Evolutionary conservation across 169 alveolate genomes (phyloP).

Genomic region (Plasmodium coatneyi): DNA sequence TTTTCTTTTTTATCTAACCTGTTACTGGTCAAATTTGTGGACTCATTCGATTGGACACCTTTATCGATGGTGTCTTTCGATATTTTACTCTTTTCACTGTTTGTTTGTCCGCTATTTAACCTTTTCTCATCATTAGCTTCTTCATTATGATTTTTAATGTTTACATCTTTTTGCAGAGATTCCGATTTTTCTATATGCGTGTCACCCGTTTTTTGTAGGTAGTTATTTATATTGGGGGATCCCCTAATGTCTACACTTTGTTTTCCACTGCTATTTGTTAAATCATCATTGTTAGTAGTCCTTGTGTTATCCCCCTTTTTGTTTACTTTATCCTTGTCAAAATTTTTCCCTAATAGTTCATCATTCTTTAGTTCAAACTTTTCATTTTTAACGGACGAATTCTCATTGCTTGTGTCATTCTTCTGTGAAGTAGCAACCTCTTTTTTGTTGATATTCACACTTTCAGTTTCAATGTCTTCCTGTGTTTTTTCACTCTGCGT

Average conservation of each 20-base stretch:
- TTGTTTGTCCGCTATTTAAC: not conserved
- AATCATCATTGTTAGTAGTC: not conserved
- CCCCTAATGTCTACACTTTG: not conserved
- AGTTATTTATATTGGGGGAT: not conserved
- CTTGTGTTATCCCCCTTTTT: slow-evolving; percentile 1
- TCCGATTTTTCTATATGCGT: slow-evolving; percentile 7
- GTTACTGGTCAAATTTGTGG: not conserved
- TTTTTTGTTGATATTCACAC: slow-evolving; percentile 9
- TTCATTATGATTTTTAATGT: slow-evolving; percentile 15
- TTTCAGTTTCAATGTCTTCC: slow-evolving; percentile 15
- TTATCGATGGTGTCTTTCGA: not conserved
- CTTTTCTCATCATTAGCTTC: not conserved
- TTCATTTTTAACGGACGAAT: slow-evolving; percentile 8
- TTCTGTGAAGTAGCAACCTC: not conserved
- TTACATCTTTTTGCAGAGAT: slow-evolving; percentile 5
- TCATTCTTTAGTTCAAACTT: slow-evolving; percentile 19
- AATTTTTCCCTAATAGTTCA: not conserved
- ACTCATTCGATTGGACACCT: not conserved
- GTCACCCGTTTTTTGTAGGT: slow-evolving; percentile 4
- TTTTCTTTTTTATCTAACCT: slow-evolving; percentile 4
- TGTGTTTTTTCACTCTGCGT: slow-evolving; percentile 15
- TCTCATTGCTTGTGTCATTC: not conserved
- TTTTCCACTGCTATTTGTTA: slow-evolving; percentile 5
- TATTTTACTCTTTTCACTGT: slow-evolving; percentile 1
- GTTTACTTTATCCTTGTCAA: slow-evolving; percentile 16